Evolutionary conservation across 2,329 filamentous ascomycete species (phyloP).

Genomic region (Ophiostoma perfectum): DNA sequence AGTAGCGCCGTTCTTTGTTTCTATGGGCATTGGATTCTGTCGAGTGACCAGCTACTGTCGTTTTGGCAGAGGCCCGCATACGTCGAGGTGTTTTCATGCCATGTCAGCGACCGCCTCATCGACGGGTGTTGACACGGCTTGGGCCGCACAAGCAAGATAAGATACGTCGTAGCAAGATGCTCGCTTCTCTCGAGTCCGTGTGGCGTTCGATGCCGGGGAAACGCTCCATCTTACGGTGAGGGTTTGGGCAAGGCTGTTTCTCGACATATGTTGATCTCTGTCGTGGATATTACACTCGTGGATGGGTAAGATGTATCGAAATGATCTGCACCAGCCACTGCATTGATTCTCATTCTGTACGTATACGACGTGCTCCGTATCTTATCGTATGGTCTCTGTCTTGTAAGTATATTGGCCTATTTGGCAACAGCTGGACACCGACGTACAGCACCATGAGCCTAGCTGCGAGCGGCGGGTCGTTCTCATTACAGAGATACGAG

Average conservation of each 20-base stretch:
- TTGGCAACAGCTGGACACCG: no score
- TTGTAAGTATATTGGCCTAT: no score
- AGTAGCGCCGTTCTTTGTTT: slow-evolving; percentile 4
- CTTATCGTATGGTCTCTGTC: not conserved
- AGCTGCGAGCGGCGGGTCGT: not conserved
- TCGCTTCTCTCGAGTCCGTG: not conserved
- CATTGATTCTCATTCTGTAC: not conserved
- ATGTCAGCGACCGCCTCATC: no score
- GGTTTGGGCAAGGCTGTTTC: not conserved
- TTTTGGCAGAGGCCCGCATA: no score
- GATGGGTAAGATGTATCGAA: slow-evolving; percentile 6
- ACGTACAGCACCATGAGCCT: not conserved
- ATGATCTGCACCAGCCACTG: not conserved
- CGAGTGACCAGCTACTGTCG: no score
- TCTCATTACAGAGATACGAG: slow-evolving; percentile 14
- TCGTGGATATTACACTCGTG: not conserved
- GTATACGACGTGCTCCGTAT: not conserved
- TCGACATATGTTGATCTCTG: slow-evolving; percentile 7
- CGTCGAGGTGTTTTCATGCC: no score
- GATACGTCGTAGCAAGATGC: not conserved
- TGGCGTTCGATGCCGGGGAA: not conserved
- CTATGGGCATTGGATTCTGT: not conserved
- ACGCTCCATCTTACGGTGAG: not conserved
- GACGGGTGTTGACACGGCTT: no score
- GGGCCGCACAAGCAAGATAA: no score